Conservation (phyloP, 2,329 filamentous ascomycete genomes). For the Colletotrichum lupini region DNA sequence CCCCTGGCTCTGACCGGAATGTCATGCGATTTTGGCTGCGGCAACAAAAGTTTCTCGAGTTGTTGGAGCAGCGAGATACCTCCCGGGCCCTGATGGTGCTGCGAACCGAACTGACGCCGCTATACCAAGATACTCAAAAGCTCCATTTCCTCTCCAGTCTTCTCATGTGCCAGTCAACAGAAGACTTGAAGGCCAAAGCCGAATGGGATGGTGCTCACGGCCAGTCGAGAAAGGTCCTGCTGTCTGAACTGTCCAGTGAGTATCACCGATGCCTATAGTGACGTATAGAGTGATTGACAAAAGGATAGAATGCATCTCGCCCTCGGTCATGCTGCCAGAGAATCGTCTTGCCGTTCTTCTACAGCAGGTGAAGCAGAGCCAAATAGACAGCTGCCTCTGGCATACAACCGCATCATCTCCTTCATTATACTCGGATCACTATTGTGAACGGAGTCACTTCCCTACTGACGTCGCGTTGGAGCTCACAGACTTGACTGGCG, state of each 20-base stretch:
- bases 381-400: slow-evolving; percentile 86
- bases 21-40: slow-evolving; percentile 89
- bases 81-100: slow-evolving; percentile 83
- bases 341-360: slow-evolving; percentile 85
- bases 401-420: slow-evolving; percentile 85
- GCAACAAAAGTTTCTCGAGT: slow-evolving; percentile 94
- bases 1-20: slow-evolving; percentile 78
- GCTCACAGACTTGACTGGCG: slow-evolving; percentile 78
- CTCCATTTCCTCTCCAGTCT: slow-evolving; percentile 88
- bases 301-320: slow-evolving; percentile 82
- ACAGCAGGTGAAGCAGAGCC: slow-evolving; percentile 83
- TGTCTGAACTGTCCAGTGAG: slow-evolving; percentile 87
- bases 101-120: slow-evolving; percentile 85
- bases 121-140: slow-evolving; percentile 81
- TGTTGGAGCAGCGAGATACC: slow-evolving; percentile 82
- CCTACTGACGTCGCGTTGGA: slow-evolving; percentile 78
- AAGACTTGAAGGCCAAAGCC: slow-evolving; percentile 81
- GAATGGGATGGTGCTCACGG: slow-evolving; percentile 87
- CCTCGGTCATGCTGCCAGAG: slow-evolving; percentile 96
- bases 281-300: slow-evolving; percentile 37
- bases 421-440: slow-evolving; percentile 90
- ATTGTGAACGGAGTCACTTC: slow-evolving; percentile 83
- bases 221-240: slow-evolving; percentile 76
- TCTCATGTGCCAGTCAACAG: slow-evolving; percentile 85
- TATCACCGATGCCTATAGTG: slow-evolving; percentile 29